Conservation (phyloP, 495 filamentous ascomycete genomes). For the Mytilinidion resinicola region DNA sequence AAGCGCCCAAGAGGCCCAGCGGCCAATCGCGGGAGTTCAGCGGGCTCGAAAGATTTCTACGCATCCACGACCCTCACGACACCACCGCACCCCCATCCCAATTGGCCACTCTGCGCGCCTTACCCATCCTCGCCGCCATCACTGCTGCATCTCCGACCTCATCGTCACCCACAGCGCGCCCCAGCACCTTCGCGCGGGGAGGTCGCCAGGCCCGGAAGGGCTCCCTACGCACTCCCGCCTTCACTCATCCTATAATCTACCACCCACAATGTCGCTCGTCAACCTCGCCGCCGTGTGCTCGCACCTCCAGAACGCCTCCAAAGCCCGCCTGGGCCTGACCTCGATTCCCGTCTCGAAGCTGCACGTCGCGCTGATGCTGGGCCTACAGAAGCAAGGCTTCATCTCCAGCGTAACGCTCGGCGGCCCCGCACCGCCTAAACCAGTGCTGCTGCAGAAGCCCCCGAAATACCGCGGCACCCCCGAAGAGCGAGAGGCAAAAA, state of each 20-base stretch:
- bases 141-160: neutral
- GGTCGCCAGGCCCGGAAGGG: conserved; percentile 9
- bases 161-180: neutral
- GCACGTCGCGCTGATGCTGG: conserved; percentile 67
- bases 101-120: neutral
- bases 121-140: neutral
- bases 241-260: neutral
- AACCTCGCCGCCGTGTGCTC: conserved; percentile 76
- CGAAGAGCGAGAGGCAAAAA: conserved; percentile 2
- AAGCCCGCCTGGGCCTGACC: conserved; percentile 78
- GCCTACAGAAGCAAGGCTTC: conserved; percentile 77
- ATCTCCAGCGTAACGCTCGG: conserved; percentile 75
- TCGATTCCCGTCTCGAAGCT: conserved; percentile 77
- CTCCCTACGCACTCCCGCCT: neutral
- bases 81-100: neutral
- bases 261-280: conserved; percentile 70
- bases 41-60: too few species aligned
- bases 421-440: conserved; percentile 41
- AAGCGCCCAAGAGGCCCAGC: neutral
- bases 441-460: conserved; percentile 13
- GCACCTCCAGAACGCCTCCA: conserved; percentile 89
- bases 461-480: neutral
- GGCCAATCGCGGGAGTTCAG: neutral
- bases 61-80: too few species aligned
- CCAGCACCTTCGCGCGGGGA: neutral